Conservation (phyloP, 2,329 filamentous ascomycete species). For the Coleophoma eucalyptorum region DNA sequence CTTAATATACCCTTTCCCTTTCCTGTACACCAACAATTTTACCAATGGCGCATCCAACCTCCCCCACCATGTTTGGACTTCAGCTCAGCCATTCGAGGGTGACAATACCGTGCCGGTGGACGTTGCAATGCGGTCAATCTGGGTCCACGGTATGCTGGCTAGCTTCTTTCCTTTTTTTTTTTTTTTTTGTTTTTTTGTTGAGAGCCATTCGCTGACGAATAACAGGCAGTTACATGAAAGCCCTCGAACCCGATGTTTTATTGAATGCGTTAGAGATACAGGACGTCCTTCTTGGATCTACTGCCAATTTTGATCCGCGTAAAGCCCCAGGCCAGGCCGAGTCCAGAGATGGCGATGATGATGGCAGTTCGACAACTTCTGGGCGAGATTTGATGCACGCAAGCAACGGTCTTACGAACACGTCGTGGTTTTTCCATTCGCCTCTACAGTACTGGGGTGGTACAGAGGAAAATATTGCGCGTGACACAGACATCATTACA, state of each 20-base stretch:
- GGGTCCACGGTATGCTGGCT: conserved; percentile 60
- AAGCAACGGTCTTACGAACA: conserved; percentile 54
- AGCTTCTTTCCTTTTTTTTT: not conserved
- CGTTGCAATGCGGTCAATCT: conserved; percentile 78
- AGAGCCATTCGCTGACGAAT: conserved; percentile 7
- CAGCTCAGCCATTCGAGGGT: conserved; percentile 59
- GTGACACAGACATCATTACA: conserved; percentile 58
- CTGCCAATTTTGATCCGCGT: conserved; percentile 50
- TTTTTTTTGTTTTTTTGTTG: too few species aligned
- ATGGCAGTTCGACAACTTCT: conserved; percentile 23
- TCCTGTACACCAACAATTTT: conserved; percentile 70
- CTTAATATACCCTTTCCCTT: conserved; percentile 71
- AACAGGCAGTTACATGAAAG: conserved; percentile 65
- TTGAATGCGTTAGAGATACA: conserved; percentile 66
- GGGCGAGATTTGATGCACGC: conserved; percentile 53
- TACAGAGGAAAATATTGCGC: conserved; percentile 51
- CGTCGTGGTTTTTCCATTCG: conserved; percentile 79
- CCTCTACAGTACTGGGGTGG: conserved; percentile 78
- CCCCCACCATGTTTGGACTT: conserved; percentile 79
- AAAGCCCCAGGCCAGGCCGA: conserved; percentile 16
- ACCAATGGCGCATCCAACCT: conserved; percentile 68
- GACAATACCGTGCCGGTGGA: conserved; percentile 51
- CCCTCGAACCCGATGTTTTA: conserved; percentile 62
- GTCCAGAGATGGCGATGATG: conserved; percentile 3
- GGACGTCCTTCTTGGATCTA: conserved; percentile 61